Evolutionary conservation across 2,329 filamentous ascomycete species (phyloP).

Genomic region (Penicillium aurantiogriseum): DNA sequence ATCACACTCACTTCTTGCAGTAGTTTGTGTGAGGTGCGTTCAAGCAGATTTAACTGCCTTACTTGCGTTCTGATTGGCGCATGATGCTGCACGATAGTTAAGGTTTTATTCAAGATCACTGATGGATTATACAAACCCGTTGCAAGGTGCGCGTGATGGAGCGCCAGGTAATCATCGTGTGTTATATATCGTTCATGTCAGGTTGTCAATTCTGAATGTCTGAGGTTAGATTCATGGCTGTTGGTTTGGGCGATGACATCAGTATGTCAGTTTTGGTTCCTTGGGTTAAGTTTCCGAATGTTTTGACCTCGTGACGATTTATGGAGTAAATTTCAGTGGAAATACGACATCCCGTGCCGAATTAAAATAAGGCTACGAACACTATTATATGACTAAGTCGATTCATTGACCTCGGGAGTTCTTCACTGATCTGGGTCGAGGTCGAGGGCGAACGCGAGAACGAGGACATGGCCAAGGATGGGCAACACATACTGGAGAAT

Average conservation of each 20-base stretch:
- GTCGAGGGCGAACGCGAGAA: too few relatives aligned
- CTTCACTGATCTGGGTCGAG: too few relatives aligned
- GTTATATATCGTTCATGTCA: neutral
- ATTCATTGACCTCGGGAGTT: too few relatives aligned
- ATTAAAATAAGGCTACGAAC: neutral
- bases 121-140: neutral
- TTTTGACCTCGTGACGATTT: neutral
- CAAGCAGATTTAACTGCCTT: slow-evolving; percentile 1
- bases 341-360: neutral
- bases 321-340: neutral
- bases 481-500: too few relatives aligned
- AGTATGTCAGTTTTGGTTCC: neutral
- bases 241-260: slow-evolving; percentile 6
- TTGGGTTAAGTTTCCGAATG: slow-evolving; percentile 5
- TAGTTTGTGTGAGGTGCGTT: slow-evolving; percentile 3
- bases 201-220: neutral
- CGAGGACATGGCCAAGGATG: too few relatives aligned
- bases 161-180: slow-evolving; percentile 5
- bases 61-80: neutral
- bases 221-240: neutral
- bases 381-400: neutral
- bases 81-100: neutral
- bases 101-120: neutral
- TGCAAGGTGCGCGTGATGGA: slow-evolving; percentile 1
- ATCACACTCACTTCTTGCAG: neutral